Percentiles rank a stretch among this genome's conserved stretches.
phyloP scores from a whole-genome alignment of 495 filamentous ascomycete genomes.

The Lasiosphaeria ovina region DNA sequence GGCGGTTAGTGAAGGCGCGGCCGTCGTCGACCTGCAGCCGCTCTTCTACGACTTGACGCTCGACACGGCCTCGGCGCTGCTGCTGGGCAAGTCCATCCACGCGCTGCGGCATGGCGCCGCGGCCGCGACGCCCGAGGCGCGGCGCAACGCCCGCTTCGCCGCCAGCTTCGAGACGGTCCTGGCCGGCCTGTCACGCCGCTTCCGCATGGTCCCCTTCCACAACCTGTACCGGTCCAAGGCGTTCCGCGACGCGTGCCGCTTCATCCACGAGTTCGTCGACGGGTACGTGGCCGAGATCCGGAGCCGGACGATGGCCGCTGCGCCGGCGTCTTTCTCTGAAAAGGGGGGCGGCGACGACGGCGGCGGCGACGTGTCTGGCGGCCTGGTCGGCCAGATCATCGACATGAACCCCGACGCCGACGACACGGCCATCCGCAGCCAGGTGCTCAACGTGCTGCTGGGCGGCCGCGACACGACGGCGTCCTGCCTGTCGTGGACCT shows the following conservation, averaged over 20 bases:
- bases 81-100: constrained; percentile 40
- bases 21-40: constrained; percentile 46
- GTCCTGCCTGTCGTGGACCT: constrained; percentile 3
- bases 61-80: constrained; percentile 34
- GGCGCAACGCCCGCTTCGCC: constrained; percentile 33
- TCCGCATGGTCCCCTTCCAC: constrained; percentile 40
- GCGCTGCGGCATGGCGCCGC: constrained; percentile 22
- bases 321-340: background rate
- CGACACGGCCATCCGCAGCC: constrained; percentile 13
- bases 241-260: constrained; percentile 38
- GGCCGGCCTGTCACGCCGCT: constrained; percentile 37
- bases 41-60: constrained; percentile 48
- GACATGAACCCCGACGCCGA: background rate
- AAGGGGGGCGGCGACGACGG: background rate
- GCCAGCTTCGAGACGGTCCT: constrained; percentile 39
- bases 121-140: constrained; percentile 24
- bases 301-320: background rate
- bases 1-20: constrained; percentile 8
- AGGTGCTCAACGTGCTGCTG: constrained; percentile 27
- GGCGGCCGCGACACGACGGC: constrained; percentile 6
- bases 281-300: constrained; percentile 28
- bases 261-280: constrained; percentile 43
- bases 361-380: background rate
- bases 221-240: constrained; percentile 32
- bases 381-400: constrained; percentile 11